Evolutionary conservation across 257 asterid genomes (phyloP).

Genomic region (Solanum megistacrolobum): DNA sequence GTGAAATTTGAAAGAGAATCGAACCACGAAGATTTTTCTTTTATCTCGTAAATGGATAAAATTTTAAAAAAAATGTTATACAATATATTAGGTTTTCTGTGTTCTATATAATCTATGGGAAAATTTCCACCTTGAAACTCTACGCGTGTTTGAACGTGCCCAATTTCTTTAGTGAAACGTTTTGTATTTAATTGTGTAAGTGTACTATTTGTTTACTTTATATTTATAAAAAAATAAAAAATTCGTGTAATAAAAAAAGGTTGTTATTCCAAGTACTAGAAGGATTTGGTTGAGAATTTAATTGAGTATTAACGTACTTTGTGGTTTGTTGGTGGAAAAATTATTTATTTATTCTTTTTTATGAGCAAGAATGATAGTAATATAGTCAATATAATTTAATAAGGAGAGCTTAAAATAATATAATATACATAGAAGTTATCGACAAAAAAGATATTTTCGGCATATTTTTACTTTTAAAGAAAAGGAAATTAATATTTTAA

Average conservation of each 20-base stretch:
- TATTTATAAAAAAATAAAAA: not conserved
- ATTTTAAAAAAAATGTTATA: not conserved
- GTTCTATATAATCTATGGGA: not conserved
- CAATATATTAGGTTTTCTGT: not conserved
- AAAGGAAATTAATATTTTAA: not conserved
- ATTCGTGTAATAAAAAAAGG: not conserved
- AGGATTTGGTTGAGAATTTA: not conserved
- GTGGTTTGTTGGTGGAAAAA: not conserved
- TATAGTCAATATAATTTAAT: not conserved
- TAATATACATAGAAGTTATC: not conserved
- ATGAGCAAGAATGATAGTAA: not conserved
- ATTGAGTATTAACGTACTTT: not conserved
- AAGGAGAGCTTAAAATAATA: not conserved
- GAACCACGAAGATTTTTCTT: fast-evolving
- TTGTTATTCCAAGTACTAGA: not conserved
- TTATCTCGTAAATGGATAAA: not conserved
- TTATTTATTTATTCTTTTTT: not conserved
- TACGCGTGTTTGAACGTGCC: conserved; percentile 1
- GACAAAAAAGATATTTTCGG: not conserved
- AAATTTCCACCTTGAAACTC: not conserved
- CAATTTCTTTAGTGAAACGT: not conserved
- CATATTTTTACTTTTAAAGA: not conserved
- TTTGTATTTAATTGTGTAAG: not conserved
- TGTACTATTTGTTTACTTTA: not conserved
- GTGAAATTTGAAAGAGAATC: not conserved